Evolutionary conservation across 1,139 yeast genomes (phyloP), one percentile per base, ranked within the genome.

Genomic region (Komagataea norvegica): DNA sequence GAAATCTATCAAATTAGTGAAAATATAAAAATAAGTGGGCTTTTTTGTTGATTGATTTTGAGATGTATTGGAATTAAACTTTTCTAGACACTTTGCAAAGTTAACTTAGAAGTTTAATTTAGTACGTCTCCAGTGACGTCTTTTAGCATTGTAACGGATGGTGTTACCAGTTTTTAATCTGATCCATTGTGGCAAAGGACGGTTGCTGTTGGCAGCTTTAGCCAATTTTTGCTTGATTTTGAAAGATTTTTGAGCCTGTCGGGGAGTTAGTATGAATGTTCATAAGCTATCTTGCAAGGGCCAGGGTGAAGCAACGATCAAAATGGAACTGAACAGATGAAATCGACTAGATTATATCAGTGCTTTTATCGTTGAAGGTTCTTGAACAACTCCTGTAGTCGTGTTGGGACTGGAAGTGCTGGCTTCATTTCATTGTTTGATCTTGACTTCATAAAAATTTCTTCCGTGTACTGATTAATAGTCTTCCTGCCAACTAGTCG

Each of bases 91-190:
- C 23, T 25, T 11, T 18, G 18, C 8, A 16, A 22, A 25, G 31
- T 19, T 23, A 32, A 39, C 76, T 86, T 87, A 91, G 81, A 91
- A 73, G 83, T 82, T 79, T 77, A 93, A 82, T 95, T 91, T 93
- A 65, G 97, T 91, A 84, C 98, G 87, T 85, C 96, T 91, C 99
- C 99, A 93, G 94, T 93, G 95, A 82, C 98, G 85, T 86, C 97
- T 88, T 89, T 91, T 91, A 68, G 96, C 94, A 77, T 91, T 91
- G 89, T 89, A 91, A 80, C 91, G 86, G 80, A 91, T 84, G 64
- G 81, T 88, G 94, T 88, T 89, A 74, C 76, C 82, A 70, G 98
- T 88, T 84, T 89, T 91, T 76, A 91, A 82, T 77, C 98, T 87
- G 85, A 89, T 79, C 97, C 97, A 93, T 78, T 91, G 96, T 66